Conservation (phyloP, 306 rosid genomes). For the Purshia tridentata region DNA sequence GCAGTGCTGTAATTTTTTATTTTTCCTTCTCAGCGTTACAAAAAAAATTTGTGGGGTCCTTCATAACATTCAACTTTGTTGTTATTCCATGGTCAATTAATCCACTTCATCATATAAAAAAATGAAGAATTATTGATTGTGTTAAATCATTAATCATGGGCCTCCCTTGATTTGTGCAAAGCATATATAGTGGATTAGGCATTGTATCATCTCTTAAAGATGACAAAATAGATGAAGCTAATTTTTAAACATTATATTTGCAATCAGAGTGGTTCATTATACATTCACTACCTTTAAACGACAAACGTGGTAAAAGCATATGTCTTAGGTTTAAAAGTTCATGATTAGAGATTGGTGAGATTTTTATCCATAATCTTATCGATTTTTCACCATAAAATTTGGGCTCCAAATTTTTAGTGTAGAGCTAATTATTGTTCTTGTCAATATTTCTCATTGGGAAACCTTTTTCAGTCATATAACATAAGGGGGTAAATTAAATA, state of each 20-base stretch:
- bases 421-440: neutral
- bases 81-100: no score
- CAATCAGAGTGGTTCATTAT: conserved; percentile 32
- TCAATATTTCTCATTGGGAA: neutral
- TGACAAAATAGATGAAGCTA: conserved; percentile 12
- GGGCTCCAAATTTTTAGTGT: conserved; percentile 15
- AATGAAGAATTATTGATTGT: no score
- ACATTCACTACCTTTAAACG: conserved; percentile 42
- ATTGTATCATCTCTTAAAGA: conserved; percentile 12
- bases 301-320: conserved; percentile 57
- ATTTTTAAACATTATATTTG: conserved; percentile 25
- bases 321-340: conserved; percentile 38
- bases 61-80: no score
- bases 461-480: neutral
- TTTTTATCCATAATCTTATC: neutral
- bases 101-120: no score
- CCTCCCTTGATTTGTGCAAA: no score
- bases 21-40: no score
- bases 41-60: no score
- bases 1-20: no score
- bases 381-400: neutral
- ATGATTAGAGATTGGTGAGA: conserved; percentile 33
- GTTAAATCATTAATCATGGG: no score
- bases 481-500: neutral
- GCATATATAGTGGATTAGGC: no score